Percentiles rank a stretch among this genome's conserved stretches.
These are phyloP conservation scores for Gossypium lobatum DNA, from an alignment of 441 rosid genomes.

Conservation along the genomic window DNA sequence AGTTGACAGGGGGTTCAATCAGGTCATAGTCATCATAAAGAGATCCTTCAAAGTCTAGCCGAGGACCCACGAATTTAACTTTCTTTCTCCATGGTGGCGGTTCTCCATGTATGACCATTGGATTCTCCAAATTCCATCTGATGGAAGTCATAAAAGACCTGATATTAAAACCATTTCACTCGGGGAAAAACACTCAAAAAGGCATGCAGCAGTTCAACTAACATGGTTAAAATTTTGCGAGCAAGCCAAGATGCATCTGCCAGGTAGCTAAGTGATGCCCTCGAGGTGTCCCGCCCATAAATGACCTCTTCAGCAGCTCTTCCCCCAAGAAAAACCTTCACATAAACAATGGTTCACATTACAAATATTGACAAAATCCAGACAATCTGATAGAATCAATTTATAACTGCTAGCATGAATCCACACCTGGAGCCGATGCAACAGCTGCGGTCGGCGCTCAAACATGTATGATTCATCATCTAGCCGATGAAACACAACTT, in stretches of 20 bases:
- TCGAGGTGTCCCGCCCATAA: constrained; percentile 81
- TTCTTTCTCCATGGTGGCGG: constrained; percentile 87
- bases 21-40: constrained; percentile 72
- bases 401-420: constrained; percentile 14
- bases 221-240: constrained; percentile 85
- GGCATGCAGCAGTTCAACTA: constrained; percentile 16
- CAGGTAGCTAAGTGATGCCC: constrained; percentile 73
- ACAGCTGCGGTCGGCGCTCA: constrained; percentile 82
- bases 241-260: constrained; percentile 97
- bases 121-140: constrained; percentile 95
- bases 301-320: constrained; percentile 96
- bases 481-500: constrained; percentile 76
- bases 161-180: constrained; percentile 4
- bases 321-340: constrained; percentile 80
- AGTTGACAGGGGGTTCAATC: constrained; percentile 73
- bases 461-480: constrained; percentile 86
- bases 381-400: background rate
- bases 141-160: constrained; percentile 15
- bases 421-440: constrained; percentile 89
- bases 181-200: constrained; percentile 6
- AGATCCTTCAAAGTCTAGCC: constrained; percentile 88
- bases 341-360: background rate
- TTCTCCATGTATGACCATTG: constrained; percentile 90
- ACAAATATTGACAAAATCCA: constrained; percentile 3
- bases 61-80: constrained; percentile 73